Conservation (phyloP, 352 stramenopile genomes). For the Phytophthora rubi region DNA sequence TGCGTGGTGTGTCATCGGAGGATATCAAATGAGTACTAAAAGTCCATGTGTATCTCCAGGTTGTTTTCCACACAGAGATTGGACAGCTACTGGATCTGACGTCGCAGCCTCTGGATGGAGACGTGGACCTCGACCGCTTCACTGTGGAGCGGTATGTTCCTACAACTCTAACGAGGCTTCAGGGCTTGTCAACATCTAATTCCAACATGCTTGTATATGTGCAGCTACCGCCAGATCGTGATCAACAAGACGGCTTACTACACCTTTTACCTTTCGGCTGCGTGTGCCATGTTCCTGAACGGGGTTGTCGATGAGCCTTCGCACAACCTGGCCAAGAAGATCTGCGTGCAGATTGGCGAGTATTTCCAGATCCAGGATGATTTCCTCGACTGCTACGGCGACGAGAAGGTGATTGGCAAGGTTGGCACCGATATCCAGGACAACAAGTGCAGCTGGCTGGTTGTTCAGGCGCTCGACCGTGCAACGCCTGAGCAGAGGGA, state of each 20-base stretch:
- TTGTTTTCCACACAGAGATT: conserved; percentile 97
- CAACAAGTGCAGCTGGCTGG: conserved; percentile 99
- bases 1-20: not conserved
- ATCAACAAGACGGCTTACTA: conserved; percentile 99
- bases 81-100: conserved; percentile 95
- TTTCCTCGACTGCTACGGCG: conserved; percentile 98
- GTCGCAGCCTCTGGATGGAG: conserved; percentile 82
- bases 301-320: conserved; percentile 82
- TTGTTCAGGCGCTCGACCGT: conserved; percentile 93
- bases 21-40: not conserved
- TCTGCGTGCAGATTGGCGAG: conserved; percentile 97
- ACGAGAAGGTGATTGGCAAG: conserved; percentile 94
- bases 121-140: conserved; percentile 92
- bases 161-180: conserved; percentile 1
- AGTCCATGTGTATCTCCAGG: conserved; percentile 57
- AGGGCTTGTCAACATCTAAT: conserved; percentile 5
- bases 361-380: conserved; percentile 99
- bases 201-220: conserved; percentile 8
- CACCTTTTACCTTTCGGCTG: conserved; percentile 98
- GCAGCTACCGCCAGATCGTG: conserved; percentile 92
- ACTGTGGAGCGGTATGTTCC: conserved; percentile 91
- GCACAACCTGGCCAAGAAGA: conserved; percentile 90
- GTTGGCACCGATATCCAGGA: conserved; percentile 99
- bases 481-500: conserved; percentile 77
- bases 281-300: conserved; percentile 90